A percentile compares a stretch with the other conserved stretches of the same genome.
phyloP scores from a whole-genome alignment of 2,329 filamentous ascomycete genomes.

The Coniochaeta sp. region DNA sequence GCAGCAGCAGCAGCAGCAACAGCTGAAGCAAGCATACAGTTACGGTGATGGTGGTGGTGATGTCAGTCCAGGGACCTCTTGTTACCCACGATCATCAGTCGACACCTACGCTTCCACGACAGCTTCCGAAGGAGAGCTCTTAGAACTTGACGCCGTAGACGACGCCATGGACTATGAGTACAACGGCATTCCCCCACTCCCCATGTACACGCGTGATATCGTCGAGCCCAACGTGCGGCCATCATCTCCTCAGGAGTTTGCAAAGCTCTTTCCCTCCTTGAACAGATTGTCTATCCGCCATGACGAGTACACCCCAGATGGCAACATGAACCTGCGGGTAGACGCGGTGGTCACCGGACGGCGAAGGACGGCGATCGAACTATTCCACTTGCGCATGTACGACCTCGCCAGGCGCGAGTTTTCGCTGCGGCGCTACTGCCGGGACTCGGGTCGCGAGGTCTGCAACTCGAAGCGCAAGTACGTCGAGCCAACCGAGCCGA shows the following conservation, averaged over 20 bases:
- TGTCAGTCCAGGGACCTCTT: slow-evolving; percentile 16
- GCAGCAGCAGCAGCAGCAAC: neutral
- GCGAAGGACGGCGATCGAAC: slow-evolving; percentile 60
- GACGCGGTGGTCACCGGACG: slow-evolving; percentile 66
- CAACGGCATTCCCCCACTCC: slow-evolving; percentile 43
- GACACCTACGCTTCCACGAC: slow-evolving; percentile 76
- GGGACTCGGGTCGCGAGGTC: slow-evolving; percentile 87
- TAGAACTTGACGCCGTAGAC: slow-evolving; percentile 20
- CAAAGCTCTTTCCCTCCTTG: slow-evolving; percentile 76
- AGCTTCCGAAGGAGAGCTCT: slow-evolving; percentile 52
- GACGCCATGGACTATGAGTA: slow-evolving; percentile 27
- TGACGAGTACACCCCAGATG: slow-evolving; percentile 83
- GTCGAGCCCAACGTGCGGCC: slow-evolving; percentile 62
- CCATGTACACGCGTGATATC: slow-evolving; percentile 53
- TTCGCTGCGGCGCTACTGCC: slow-evolving; percentile 83
- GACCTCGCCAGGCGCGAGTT: slow-evolving; percentile 82
- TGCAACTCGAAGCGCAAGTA: slow-evolving; percentile 75
- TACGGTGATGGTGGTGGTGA: slow-evolving; percentile 14
- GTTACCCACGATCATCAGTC: slow-evolving; percentile 52
- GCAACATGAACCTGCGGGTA: slow-evolving; percentile 92
- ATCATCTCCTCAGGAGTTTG: slow-evolving; percentile 76
- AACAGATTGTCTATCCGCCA: slow-evolving; percentile 77
- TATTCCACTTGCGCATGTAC: slow-evolving; percentile 95
- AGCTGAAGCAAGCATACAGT: slow-evolving; percentile 2
- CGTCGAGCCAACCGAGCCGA: slow-evolving; percentile 51